Evolutionary conservation across 1,284 basidiomycete genomes (phyloP).

Genomic region (Trichosporon sp.): DNA sequence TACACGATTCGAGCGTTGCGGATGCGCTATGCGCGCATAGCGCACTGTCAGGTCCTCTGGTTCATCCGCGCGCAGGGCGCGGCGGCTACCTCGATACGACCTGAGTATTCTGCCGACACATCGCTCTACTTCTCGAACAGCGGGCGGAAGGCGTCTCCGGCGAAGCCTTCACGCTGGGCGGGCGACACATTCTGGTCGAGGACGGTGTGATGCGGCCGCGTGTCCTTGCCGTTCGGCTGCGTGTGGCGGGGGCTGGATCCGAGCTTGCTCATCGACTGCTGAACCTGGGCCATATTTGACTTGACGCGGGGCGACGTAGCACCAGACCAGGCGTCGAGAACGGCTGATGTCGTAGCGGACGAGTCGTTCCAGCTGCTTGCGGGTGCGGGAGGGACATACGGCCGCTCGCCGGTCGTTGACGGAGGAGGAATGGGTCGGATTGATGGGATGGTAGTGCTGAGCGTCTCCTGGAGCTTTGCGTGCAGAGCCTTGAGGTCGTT

Average conservation of each 20-base stretch:
- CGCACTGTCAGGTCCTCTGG: neutral
- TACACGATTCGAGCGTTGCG: too few species aligned
- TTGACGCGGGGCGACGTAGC: neutral
- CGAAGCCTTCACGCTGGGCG: constrained; percentile 33
- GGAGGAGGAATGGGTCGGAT: constrained; percentile 28
- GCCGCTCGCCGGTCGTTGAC: constrained; percentile 17
- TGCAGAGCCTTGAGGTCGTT: constrained; percentile 39
- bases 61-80: neutral
- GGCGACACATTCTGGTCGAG: constrained; percentile 31
- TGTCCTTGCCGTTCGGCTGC: neutral
- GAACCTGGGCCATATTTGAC: constrained; percentile 1
- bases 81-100: neutral
- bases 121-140: constrained; percentile 23
- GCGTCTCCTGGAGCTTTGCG: constrained; percentile 31
- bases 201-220: constrained; percentile 29
- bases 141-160: constrained; percentile 39
- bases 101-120: neutral
- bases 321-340: constrained; percentile 7
- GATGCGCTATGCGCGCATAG: neutral
- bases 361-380: constrained; percentile 43
- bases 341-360: neutral
- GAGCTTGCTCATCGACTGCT: constrained; percentile 10
- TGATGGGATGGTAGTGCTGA: constrained; percentile 12
- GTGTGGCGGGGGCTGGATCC: constrained; percentile 25
- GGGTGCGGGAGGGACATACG: constrained; percentile 40